A percentile compares a stretch with the other conserved stretches of the same genome.
Conservation (phyloP, 306 rosid genomes). For the Citrullus amarus region DNA sequence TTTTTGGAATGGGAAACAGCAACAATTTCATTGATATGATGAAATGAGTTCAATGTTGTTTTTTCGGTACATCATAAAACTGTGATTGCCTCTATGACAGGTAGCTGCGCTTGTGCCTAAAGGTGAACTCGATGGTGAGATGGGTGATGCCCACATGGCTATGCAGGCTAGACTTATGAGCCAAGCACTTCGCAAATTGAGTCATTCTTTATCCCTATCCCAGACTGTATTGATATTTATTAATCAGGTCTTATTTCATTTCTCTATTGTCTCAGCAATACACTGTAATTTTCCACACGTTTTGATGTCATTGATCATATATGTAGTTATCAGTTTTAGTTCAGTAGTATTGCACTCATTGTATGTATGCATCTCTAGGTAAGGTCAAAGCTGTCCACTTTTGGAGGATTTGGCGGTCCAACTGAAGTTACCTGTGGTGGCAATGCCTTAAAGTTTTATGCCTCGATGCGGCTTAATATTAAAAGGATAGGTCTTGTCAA, state of each 20-base stretch:
- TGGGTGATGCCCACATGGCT: conserved; percentile 99
- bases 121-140: conserved; percentile 94
- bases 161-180: conserved; percentile 99
- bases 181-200: conserved; percentile 93
- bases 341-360: not conserved
- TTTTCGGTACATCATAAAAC: not conserved
- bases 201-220: conserved; percentile 79
- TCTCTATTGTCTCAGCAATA: not conserved
- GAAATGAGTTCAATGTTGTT: not conserved
- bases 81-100: conserved; percentile 19
- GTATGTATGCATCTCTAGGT: conserved; percentile 27
- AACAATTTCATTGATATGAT: not conserved
- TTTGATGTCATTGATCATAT: not conserved
- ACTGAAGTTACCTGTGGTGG: conserved; percentile 92
- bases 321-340: not conserved
- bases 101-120: conserved; percentile 99
- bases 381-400: conserved; percentile 73
- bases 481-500: conserved; percentile 52
- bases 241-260: conserved; percentile 55
- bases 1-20: not conserved
- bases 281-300: not conserved
- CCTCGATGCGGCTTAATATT: conserved; percentile 75
- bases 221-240: conserved; percentile 65
- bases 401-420: conserved; percentile 93
- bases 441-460: conserved; percentile 87